A percentile compares a stretch with the other conserved stretches of the same genome.
Conservation (phyloP, 768 basidiomycete species). For the Pulveroboletus sp. region DNA sequence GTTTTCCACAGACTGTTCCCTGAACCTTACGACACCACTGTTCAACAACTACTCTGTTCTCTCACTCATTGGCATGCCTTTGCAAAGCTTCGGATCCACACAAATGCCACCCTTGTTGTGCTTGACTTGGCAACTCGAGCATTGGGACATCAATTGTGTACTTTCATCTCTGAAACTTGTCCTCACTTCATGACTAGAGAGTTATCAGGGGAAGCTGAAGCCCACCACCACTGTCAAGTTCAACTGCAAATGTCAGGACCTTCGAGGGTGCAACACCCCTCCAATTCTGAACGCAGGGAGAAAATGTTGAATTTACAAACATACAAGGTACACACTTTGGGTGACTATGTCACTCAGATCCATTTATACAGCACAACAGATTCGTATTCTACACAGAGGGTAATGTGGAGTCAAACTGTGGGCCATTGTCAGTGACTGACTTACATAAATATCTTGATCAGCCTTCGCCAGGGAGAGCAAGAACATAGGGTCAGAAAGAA, state of each 20-base stretch:
- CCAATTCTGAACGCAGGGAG: not conserved
- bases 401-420: not conserved
- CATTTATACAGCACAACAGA: not conserved
- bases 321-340: not conserved
- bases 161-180: too few relatives aligned
- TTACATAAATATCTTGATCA: not conserved
- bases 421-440: not conserved
- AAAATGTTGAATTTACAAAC: not conserved
- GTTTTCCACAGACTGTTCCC: too few relatives aligned
- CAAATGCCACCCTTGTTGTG: too few relatives aligned
- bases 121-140: too few relatives aligned
- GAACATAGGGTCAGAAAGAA: not conserved
- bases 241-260: not conserved
- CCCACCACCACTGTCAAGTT: not conserved
- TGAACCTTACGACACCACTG: too few relatives aligned
- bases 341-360: not conserved
- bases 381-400: not conserved
- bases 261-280: not conserved
- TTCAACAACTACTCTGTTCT: too few relatives aligned
- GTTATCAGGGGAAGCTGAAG: not conserved
- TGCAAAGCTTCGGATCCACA: too few relatives aligned
- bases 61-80: too few relatives aligned
- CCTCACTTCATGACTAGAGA: not conserved
- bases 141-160: too few relatives aligned
- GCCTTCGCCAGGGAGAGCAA: not conserved